Conservation (phyloP, 176 grass and related monocot genomes). For the Alloteropsis semialata region DNA sequence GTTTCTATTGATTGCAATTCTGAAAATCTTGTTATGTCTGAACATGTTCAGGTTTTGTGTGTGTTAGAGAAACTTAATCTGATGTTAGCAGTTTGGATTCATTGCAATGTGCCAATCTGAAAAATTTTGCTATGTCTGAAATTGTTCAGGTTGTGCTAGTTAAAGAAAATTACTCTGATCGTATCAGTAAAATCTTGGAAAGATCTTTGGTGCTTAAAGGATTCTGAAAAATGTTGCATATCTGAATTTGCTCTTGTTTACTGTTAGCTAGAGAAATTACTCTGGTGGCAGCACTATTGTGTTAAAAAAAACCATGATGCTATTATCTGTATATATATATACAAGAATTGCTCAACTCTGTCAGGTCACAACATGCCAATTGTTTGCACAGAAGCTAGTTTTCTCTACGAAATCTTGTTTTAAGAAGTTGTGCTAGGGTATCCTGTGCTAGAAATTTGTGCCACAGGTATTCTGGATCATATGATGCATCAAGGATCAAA, state of each 20-base stretch:
- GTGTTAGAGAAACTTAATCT: not conserved
- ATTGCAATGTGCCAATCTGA: not conserved
- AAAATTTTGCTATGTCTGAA: not conserved
- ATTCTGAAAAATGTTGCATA: not conserved
- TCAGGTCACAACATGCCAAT: not conserved
- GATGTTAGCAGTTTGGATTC: not conserved
- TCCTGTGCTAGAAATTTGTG: not conserved
- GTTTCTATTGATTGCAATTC: too few species aligned
- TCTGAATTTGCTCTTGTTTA: not conserved
- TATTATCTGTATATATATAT: not conserved
- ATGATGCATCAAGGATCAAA: not conserved
- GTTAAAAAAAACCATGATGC: not conserved
- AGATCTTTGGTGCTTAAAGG: not conserved
- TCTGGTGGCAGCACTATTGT: not conserved
- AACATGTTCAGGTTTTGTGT: not conserved
- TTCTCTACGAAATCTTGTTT: not conserved
- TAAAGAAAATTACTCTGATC: not conserved
- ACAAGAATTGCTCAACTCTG: not conserved
- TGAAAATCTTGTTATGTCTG: not conserved
- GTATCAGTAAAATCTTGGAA: not conserved
- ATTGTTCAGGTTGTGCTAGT: not conserved
- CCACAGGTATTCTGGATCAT: not conserved
- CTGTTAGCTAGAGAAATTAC: not conserved
- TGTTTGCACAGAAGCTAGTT: not conserved
- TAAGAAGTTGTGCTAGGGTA: not conserved